phyloP scores from a whole-genome alignment of 2,329 filamentous ascomycete species.

The Venturiaceae sp. region DNA sequence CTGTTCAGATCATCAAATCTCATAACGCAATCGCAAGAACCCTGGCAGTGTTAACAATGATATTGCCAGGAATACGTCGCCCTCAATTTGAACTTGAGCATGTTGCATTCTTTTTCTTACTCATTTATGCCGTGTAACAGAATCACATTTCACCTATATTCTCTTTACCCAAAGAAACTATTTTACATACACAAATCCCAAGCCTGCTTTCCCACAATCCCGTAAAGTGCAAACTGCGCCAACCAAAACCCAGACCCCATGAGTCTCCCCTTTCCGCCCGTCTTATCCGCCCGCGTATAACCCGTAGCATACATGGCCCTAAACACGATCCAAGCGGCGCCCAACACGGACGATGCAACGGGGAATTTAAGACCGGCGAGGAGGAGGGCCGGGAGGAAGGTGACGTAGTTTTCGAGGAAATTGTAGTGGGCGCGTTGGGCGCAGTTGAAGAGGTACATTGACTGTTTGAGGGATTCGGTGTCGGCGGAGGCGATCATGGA shows the following conservation, averaged over 20 bases:
- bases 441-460: slow-evolving; percentile 35
- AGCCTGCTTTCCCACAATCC: slow-evolving; percentile 18
- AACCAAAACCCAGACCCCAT: slow-evolving; percentile 24
- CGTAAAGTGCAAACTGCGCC: slow-evolving; percentile 19
- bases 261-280: slow-evolving; percentile 34
- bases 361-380: slow-evolving; percentile 47
- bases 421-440: slow-evolving; percentile 50
- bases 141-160: too few relatives aligned
- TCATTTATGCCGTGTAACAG: too few relatives aligned
- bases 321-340: slow-evolving; percentile 40
- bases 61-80: too few relatives aligned
- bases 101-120: too few relatives aligned
- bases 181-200: too few relatives aligned
- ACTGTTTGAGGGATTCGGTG: slow-evolving; percentile 37
- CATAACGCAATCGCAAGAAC: too few relatives aligned
- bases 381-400: slow-evolving; percentile 40
- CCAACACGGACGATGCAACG: slow-evolving; percentile 32
- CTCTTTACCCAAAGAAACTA: too few relatives aligned
- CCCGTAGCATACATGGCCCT: slow-evolving; percentile 39
- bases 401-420: slow-evolving; percentile 48
- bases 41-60: too few relatives aligned
- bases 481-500: not conserved
- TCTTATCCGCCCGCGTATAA: slow-evolving; percentile 29
- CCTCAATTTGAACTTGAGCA: too few relatives aligned
- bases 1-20: too few relatives aligned